These are phyloP conservation scores for Torulaspora delbrueckii DNA, from an alignment of 805 yeast species.

Conservation along the genomic window DNA sequence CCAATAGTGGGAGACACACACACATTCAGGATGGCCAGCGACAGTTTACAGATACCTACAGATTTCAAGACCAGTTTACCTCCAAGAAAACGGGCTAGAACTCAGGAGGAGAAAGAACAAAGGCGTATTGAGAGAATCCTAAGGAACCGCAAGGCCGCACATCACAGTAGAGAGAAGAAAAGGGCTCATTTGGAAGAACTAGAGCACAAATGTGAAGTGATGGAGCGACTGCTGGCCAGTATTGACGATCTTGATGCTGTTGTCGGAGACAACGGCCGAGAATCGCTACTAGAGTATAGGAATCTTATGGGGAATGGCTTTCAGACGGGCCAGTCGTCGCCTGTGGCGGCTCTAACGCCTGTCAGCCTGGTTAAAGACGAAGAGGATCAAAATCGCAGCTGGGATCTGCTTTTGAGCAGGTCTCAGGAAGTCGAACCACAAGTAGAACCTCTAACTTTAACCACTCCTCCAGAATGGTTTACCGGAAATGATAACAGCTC, in stretches of 20 bases:
- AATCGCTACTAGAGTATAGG: slow-evolving; percentile 9
- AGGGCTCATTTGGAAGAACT: slow-evolving; percentile 83
- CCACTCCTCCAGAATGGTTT: slow-evolving; percentile 10
- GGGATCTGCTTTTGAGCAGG: slow-evolving; percentile 13
- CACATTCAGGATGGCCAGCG: neutral
- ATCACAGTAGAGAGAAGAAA: slow-evolving; percentile 94
- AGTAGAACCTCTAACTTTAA: neutral
- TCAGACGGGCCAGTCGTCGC: slow-evolving; percentile 2
- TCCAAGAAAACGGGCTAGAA: slow-evolving; percentile 94
- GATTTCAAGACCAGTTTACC: slow-evolving; percentile 57
- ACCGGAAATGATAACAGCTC: slow-evolving; percentile 27
- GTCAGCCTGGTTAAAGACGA: slow-evolving; percentile 13
- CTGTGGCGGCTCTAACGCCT: slow-evolving; percentile 12
- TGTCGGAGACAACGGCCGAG: slow-evolving; percentile 13
- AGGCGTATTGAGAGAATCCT: slow-evolving; percentile 88
- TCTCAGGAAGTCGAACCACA: slow-evolving; percentile 6
- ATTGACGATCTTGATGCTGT: slow-evolving; percentile 21
- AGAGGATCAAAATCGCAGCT: slow-evolving; percentile 8
- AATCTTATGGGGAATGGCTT: neutral
- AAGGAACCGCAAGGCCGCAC: slow-evolving; percentile 95
- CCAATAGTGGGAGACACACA: neutral
- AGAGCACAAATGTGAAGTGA: slow-evolving; percentile 45
- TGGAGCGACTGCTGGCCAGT: slow-evolving; percentile 27
- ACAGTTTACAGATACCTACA: slow-evolving; percentile 28
- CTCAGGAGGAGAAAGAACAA: slow-evolving; percentile 95